phyloP scores from a whole-genome alignment of 1,284 basidiomycete species.

The Cryptococcus sp. region DNA sequence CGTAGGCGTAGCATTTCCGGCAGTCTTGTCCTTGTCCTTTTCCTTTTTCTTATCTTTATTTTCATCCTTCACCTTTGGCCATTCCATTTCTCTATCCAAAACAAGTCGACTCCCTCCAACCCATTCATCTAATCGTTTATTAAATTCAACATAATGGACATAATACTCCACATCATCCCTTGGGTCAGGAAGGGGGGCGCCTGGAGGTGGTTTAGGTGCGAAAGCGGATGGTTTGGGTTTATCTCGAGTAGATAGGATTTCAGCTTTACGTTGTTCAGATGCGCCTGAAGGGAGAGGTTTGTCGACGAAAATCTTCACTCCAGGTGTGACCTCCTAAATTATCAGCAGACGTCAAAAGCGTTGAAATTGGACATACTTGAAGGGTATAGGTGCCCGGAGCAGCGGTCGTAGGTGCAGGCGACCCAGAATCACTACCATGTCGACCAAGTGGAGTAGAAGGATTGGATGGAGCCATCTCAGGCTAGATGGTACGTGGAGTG shows the following conservation, averaged over 20 bases:
- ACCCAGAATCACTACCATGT: conserved; percentile 29
- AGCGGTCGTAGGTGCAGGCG: conserved; percentile 54
- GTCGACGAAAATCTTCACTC: conserved; percentile 87
- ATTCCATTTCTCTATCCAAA: conserved; percentile 81
- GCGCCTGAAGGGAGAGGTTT: conserved; percentile 69
- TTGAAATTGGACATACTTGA: conserved; percentile 55
- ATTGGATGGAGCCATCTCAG: conserved; percentile 35
- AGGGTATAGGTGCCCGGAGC: conserved; percentile 69
- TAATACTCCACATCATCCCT: conserved; percentile 84
- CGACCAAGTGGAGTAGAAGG: conserved; percentile 34
- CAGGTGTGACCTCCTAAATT: conserved; percentile 72
- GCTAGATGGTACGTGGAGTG: too few relatives aligned
- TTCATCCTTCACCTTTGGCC: conserved; percentile 58
- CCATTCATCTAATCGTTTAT: conserved; percentile 99
- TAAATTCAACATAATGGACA: conserved; percentile 96
- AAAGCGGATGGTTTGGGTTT: conserved; percentile 59
- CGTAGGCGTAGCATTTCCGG: conserved; percentile 28
- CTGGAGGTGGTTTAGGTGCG: conserved; percentile 58
- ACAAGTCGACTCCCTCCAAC: conserved; percentile 84
- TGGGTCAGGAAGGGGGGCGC: conserved; percentile 39
- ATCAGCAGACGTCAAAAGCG: too few relatives aligned
- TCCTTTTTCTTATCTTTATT: conserved; percentile 49
- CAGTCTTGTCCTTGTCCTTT: conserved; percentile 43
- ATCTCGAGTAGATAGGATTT: conserved; percentile 87
- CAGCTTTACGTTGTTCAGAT: conserved; percentile 81